Evolutionary conservation across 1,284 basidiomycete species (phyloP).

Genomic region (Fomitopsis schrenkii): DNA sequence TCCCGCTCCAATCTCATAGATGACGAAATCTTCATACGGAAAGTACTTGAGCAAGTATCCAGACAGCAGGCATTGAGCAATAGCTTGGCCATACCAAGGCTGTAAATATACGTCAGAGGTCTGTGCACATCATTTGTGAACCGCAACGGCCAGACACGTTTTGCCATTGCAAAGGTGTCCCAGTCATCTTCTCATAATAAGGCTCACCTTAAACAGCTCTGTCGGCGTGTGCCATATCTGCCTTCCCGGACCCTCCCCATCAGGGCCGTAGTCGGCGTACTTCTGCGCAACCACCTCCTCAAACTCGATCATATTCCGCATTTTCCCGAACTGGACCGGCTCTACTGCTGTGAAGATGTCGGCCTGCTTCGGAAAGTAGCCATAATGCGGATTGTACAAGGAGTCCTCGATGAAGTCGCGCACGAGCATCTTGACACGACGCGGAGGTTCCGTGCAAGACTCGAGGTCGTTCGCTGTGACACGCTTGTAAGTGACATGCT

Average conservation of each 20-base stretch:
- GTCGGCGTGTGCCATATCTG: constrained; percentile 99
- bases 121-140: no score
- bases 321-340: constrained; percentile 66
- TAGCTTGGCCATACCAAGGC: constrained; percentile 93
- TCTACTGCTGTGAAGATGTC: constrained; percentile 78
- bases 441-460: constrained; percentile 61
- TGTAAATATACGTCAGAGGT: constrained; percentile 28
- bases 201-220: constrained; percentile 89
- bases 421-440: constrained; percentile 87
- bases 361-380: constrained; percentile 93
- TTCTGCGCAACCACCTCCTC: constrained; percentile 75
- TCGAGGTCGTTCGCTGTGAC: constrained; percentile 78
- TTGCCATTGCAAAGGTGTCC: no score
- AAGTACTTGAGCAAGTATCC: constrained; percentile 94
- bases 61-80: constrained; percentile 84
- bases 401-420: constrained; percentile 98
- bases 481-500: constrained; percentile 53
- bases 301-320: constrained; percentile 75
- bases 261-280: constrained; percentile 68
- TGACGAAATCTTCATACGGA: constrained; percentile 91
- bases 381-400: constrained; percentile 95
- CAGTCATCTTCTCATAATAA: no score
- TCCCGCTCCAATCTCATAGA: constrained; percentile 98
- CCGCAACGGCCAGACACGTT: no score
- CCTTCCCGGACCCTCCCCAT: constrained; percentile 71